Conservation (phyloP, 768 basidiomycete species). For the Boletus tylopilopsis region DNA sequence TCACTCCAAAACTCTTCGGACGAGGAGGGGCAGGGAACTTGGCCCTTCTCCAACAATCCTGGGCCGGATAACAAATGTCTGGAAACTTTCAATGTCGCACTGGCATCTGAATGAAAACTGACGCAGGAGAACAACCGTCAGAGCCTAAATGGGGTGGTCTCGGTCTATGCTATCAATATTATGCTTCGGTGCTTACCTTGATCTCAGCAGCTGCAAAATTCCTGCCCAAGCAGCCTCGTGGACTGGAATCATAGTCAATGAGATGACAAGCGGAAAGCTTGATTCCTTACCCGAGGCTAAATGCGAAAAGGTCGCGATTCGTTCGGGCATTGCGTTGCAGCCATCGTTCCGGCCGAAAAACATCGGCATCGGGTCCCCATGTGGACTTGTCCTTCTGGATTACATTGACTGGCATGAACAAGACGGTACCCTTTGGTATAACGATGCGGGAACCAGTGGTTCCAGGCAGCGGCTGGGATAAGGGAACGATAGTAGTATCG, state of each 20-base stretch:
- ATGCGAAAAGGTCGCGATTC: slow-evolving; percentile 49
- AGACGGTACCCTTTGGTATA: slow-evolving; percentile 54
- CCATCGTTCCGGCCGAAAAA: slow-evolving; percentile 65
- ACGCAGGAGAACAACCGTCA: slow-evolving; percentile 48
- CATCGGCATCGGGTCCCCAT: slow-evolving; percentile 59
- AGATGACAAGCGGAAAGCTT: background rate
- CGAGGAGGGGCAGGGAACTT: slow-evolving; percentile 55
- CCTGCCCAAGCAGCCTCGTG: slow-evolving; percentile 58
- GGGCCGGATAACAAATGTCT: slow-evolving; percentile 63
- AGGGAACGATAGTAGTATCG: slow-evolving; percentile 50
- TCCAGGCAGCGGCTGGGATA: slow-evolving; percentile 48
- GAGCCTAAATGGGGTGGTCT: slow-evolving; percentile 23
- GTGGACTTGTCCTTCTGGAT: slow-evolving; percentile 47
- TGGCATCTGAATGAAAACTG: slow-evolving; percentile 52
- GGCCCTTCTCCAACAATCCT: slow-evolving; percentile 48
- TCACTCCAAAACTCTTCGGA: slow-evolving; percentile 32
- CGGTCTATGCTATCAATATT: slow-evolving; percentile 19
- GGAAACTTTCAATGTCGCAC: slow-evolving; percentile 56
- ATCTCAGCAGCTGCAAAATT: slow-evolving; percentile 58
- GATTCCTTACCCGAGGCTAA: slow-evolving; percentile 50
- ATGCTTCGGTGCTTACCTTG: slow-evolving; percentile 38
- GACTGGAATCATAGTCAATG: slow-evolving; percentile 34
- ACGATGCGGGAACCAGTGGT: slow-evolving; percentile 40
- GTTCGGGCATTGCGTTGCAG: slow-evolving; percentile 37
- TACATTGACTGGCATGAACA: slow-evolving; percentile 55